phyloP scores from a whole-genome alignment of 2,329 filamentous ascomycete species.

The Alternaria viburni region DNA sequence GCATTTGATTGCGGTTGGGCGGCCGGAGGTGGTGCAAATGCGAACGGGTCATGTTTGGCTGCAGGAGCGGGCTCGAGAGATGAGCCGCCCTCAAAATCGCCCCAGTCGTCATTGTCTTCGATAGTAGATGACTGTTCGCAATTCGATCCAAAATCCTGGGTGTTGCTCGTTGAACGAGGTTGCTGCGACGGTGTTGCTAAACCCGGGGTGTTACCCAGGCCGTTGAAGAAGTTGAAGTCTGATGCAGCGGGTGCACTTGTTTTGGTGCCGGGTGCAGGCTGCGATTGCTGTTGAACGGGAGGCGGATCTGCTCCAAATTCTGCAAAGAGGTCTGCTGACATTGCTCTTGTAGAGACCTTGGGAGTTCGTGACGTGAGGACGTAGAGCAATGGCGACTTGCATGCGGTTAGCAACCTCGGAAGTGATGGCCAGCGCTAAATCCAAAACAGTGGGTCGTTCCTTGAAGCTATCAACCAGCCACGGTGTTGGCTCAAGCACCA shows the following conservation, averaged over 20 bases:
- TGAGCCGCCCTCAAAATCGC: constrained; percentile 48
- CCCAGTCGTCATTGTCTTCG: constrained; percentile 49
- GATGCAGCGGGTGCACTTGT: constrained; percentile 15
- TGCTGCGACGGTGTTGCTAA: constrained; percentile 21
- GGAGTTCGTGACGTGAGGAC: constrained; percentile 7
- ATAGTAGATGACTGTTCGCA: background rate
- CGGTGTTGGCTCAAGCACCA: background rate
- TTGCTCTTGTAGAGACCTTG: constrained; percentile 19
- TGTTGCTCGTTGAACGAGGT: constrained; percentile 13
- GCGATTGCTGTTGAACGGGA: constrained; percentile 17
- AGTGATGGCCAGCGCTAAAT: constrained; percentile 25
- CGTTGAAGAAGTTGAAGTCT: constrained; percentile 46
- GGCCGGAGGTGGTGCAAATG: constrained; percentile 16
- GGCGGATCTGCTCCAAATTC: constrained; percentile 36
- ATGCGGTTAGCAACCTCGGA: constrained; percentile 11
- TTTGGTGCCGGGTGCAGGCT: constrained; percentile 2
- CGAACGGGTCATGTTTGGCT: constrained; percentile 26
- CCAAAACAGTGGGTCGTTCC: constrained; percentile 11
- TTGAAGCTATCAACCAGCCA: background rate
- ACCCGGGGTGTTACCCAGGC: constrained; percentile 28
- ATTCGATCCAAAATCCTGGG: background rate
- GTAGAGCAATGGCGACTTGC: constrained; percentile 9
- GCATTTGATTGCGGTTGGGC: constrained; percentile 16
- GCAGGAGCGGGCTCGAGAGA: constrained; percentile 18
- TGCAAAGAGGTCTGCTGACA: constrained; percentile 48